These are phyloP conservation scores for Lavandula angustifolia DNA, from an alignment of 257 asterid genomes.

Conservation along the genomic window DNA sequence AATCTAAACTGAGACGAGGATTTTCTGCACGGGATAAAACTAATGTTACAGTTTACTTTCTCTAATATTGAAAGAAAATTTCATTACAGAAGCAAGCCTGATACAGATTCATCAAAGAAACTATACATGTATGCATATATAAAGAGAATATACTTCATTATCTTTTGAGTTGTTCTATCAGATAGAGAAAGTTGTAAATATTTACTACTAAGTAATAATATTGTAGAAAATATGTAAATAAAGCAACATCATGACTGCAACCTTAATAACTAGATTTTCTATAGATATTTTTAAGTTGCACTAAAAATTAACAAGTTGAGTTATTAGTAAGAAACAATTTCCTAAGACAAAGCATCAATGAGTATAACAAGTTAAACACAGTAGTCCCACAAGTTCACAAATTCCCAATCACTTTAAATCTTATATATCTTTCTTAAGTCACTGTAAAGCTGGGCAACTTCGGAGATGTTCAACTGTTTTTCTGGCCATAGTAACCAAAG, in stretches of 20 bases:
- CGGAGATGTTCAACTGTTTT: background rate
- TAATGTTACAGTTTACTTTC: background rate
- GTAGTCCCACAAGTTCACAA: conserved; percentile 3
- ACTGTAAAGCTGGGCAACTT: conserved; percentile 19
- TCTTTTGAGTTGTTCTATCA: too few species aligned
- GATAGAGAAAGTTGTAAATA: background rate
- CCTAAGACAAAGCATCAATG: background rate
- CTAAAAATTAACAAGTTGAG: background rate
- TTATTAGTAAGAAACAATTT: conserved; percentile 13
- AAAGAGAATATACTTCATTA: background rate
- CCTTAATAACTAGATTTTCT: background rate
- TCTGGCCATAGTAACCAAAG: conserved; percentile 9
- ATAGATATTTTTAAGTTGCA: conserved; percentile 3
- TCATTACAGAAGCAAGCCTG: conserved; percentile 1
- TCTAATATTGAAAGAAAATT: background rate
- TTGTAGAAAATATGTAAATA: background rate
- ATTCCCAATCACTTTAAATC: background rate
- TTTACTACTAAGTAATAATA: background rate
- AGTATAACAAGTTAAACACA: background rate
- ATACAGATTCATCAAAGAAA: conserved; percentile 14
- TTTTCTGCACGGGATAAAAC: background rate
- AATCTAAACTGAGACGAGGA: background rate
- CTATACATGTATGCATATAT: background rate
- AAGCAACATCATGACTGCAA: background rate
- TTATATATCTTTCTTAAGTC: conserved; percentile 8